These are phyloP conservation scores for Fraxinus baroniana DNA, from an alignment of 305 asterid species.

Conservation along the genomic window DNA sequence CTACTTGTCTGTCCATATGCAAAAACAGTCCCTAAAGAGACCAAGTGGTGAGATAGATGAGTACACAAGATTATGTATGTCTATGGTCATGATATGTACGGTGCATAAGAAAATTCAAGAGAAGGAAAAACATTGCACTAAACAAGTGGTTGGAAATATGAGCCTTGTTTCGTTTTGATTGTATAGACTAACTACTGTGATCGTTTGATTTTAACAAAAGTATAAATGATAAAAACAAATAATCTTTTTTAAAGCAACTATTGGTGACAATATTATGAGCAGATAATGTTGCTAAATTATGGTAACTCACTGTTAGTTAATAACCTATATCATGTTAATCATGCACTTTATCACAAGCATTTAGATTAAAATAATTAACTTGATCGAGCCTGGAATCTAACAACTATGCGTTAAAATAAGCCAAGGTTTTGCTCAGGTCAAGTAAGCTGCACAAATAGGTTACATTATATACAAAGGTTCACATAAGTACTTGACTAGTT, in stretches of 20 bases:
- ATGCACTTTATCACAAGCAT: not conserved
- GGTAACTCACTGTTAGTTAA: not conserved
- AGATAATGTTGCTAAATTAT: not conserved
- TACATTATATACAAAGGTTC: not conserved
- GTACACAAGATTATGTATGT: slow-evolving; percentile 6
- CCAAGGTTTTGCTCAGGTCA: not conserved
- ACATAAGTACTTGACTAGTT: not conserved
- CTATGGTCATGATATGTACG: not conserved
- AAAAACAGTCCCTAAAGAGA: slow-evolving; percentile 79
- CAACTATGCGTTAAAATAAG: not conserved
- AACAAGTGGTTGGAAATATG: not conserved
- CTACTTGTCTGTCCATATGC: slow-evolving; percentile 99
- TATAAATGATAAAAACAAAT: not conserved
- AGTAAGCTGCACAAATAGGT: not conserved
- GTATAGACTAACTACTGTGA: not conserved
- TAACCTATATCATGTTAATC: not conserved
- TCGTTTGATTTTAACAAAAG: not conserved
- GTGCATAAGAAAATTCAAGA: slow-evolving; percentile 5
- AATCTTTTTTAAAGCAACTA: not conserved
- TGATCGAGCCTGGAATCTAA: not conserved
- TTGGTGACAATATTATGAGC: not conserved
- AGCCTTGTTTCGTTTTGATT: not conserved
- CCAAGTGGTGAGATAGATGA: slow-evolving; percentile 13
- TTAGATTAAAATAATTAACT: not conserved
- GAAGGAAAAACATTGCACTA: slow-evolving; percentile 4